Base-by-base conservation (phyloP, 139 green algal species). In the Chlamydomonas sp. region DNA sequence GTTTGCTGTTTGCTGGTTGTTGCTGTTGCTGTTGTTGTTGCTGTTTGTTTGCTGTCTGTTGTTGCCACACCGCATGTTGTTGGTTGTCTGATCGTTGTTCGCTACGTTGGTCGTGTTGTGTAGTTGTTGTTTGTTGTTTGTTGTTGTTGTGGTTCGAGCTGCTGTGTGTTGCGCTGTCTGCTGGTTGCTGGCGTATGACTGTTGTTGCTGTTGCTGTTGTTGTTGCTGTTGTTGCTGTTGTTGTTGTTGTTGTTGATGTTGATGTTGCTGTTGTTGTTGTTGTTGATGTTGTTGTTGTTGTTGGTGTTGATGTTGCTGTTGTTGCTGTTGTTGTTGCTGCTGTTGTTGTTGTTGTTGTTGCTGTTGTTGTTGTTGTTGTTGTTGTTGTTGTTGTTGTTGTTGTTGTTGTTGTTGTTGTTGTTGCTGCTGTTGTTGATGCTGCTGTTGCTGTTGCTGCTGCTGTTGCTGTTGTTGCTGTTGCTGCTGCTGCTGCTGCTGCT, bases 161-260 rank as follows among this genome's bases (percentile, higher is more conserved):
- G 43, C 13, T 26, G 43, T 54, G 43, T 20, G 16, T 20, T 54
- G 16, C 20, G 43, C 16, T 54, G 20, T 26, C 43, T 54, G 43
- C 20, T 26, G 43, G 62, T 35, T 31, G 34, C 20, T 54, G 47
- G 2, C 70, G 62, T 24, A 74, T n/a, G n/a, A 54, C 67, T 65
- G 22, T 28, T n/a, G 16, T 20, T 54, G 20, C 20, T 20, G 13
- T 54, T 54, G 13, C 20, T 54, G 43, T 54, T 20, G 43, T n/a
- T 70, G 43, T 57, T 71, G 58, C 30, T 67, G 61, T 58, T 69
- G 37, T 5, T 69, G 37, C 37, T 54, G 43, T 54, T 54, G 43
- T 54, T 54, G 43, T 20, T 61, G 35, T 20, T 57, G 54, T 36
- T 74, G 57, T 6, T 28, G n/a, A 13, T 33, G 47, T 50, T 65